Conservation (phyloP, 2,329 filamentous ascomycete species). For the Penicillium sp. region DNA sequence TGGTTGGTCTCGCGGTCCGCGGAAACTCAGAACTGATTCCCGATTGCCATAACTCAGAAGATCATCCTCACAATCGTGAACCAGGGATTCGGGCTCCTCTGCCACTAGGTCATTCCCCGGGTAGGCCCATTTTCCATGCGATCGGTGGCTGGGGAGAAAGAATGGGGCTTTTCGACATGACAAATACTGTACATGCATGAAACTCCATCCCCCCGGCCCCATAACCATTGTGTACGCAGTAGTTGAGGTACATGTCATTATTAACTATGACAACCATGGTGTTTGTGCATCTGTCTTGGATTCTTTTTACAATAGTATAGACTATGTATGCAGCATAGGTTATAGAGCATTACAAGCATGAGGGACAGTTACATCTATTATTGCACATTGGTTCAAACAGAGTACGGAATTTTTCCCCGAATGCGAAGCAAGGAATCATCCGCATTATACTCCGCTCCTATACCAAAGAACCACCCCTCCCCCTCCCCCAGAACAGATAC, state of each 20-base stretch:
- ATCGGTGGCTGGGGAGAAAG: conserved; percentile 13
- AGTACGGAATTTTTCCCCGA: neutral
- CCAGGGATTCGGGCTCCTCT: conserved; percentile 6
- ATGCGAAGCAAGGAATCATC: neutral
- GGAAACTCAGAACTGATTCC: neutral
- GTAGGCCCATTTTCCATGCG: conserved; percentile 16
- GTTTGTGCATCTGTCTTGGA: neutral
- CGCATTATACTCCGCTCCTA: neutral
- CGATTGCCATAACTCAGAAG: neutral
- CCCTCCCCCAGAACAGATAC: neutral
- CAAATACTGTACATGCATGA: conserved; percentile 8
- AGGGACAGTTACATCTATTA: neutral
- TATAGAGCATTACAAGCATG: neutral
- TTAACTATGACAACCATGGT: conserved; percentile 1
- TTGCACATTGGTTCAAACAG: neutral
- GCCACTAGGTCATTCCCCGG: conserved; percentile 8
- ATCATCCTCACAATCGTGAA: too few relatives aligned
- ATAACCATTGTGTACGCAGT: too few relatives aligned
- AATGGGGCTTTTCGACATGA: conserved; percentile 1
- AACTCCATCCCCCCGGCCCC: neutral
- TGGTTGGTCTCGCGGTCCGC: neutral
- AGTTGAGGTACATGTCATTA: conserved; percentile 6
- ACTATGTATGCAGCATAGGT: neutral
- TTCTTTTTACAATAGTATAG: neutral
- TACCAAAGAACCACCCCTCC: neutral